A percentile compares a stretch with the other conserved stretches of the same genome.
Conservation (phyloP, 2,329 filamentous ascomycete genomes). For the Pseudofabraea citricarpa region DNA sequence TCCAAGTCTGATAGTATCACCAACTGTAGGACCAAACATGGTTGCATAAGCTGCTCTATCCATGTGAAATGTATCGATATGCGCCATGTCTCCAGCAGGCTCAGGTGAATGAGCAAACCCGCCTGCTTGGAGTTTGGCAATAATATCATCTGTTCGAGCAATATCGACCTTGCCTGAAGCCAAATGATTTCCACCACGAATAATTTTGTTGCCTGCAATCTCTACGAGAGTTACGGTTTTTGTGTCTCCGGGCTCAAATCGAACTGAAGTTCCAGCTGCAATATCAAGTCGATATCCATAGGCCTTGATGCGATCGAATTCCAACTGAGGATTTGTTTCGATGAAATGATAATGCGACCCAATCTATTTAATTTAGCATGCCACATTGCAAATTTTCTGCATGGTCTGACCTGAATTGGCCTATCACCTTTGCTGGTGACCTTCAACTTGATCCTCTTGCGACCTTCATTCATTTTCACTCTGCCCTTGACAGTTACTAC, state of each 20-base stretch:
- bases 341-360: constrained; percentile 96
- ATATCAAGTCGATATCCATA: constrained; percentile 89
- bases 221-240: constrained; percentile 89
- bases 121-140: constrained; percentile 60
- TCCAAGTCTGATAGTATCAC: constrained; percentile 77
- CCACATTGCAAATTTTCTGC: neutral
- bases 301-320: constrained; percentile 78
- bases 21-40: constrained; percentile 92
- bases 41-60: constrained; percentile 72
- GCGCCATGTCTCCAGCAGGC: constrained; percentile 45
- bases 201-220: constrained; percentile 75
- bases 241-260: constrained; percentile 89
- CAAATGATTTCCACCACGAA: constrained; percentile 78
- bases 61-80: constrained; percentile 63
- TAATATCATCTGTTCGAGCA: constrained; percentile 58
- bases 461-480: constrained; percentile 68
- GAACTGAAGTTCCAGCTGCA: constrained; percentile 81
- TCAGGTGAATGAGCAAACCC: constrained; percentile 77
- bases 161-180: constrained; percentile 69
- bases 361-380: constrained; percentile 39
- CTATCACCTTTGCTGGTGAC: constrained; percentile 86
- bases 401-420: constrained; percentile 68
- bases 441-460: constrained; percentile 66
- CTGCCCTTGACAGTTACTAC: constrained; percentile 62
- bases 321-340: constrained; percentile 85